A percentile compares a stretch with the other conserved stretches of the same genome.
Conservation (phyloP, 345 rosid genomes). For the Populus pruinosa region DNA sequence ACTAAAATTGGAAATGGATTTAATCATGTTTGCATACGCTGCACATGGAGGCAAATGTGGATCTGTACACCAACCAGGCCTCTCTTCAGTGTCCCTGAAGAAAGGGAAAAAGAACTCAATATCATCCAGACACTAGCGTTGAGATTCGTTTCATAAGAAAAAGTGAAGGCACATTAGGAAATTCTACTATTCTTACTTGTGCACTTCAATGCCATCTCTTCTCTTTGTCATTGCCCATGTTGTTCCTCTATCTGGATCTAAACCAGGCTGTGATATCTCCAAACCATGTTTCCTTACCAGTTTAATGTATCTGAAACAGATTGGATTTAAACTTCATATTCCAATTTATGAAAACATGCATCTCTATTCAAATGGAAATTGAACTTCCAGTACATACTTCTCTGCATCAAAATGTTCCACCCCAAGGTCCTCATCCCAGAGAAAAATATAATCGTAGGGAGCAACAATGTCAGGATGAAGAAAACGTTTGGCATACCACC, state of each 20-base stretch:
- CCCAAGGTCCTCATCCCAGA: conserved; percentile 99
- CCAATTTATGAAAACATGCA: background rate
- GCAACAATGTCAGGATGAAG: conserved; percentile 89
- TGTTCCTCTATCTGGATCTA: conserved; percentile 67
- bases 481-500: conserved; percentile 99
- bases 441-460: conserved; percentile 79
- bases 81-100: conserved; percentile 72
- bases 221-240: conserved; percentile 96
- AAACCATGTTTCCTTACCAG: conserved; percentile 75
- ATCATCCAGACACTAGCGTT: background rate
- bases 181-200: conserved; percentile 52
- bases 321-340: background rate
- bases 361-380: background rate
- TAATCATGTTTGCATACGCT: conserved; percentile 52
- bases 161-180: background rate
- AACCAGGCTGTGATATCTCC: conserved; percentile 97
- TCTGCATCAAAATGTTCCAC: conserved; percentile 78
- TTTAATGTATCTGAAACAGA: conserved; percentile 58
- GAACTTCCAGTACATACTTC: conserved; percentile 47
- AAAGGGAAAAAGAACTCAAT: conserved; percentile 3
- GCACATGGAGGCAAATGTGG: conserved; percentile 92
- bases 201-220: conserved; percentile 77
- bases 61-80: conserved; percentile 77
- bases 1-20: background rate
- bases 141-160: background rate